Conservation (phyloP, 768 basidiomycete genomes). For the Agrocybe pediades region DNA sequence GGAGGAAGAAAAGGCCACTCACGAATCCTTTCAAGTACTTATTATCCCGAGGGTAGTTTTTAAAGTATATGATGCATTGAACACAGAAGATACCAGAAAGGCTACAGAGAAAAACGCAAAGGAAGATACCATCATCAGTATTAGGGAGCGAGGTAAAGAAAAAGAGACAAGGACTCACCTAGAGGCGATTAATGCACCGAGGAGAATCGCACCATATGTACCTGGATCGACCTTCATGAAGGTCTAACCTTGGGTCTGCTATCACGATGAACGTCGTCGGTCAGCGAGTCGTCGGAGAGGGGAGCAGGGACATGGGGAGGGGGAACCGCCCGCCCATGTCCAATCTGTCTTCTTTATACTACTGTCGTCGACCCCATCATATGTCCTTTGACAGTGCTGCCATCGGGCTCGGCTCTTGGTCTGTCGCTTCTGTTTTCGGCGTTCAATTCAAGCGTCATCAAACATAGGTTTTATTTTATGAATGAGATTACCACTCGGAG, state of each 20-base stretch:
- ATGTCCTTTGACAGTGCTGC: too few relatives aligned
- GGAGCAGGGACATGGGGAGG: not conserved
- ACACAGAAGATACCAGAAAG: slow-evolving; percentile 33
- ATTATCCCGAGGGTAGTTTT: slow-evolving; percentile 31
- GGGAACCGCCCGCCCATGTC: not conserved
- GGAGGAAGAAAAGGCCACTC: too few relatives aligned
- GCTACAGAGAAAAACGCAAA: slow-evolving; percentile 6
- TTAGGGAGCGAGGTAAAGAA: not conserved
- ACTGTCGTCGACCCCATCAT: not conserved
- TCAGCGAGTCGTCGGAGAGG: not conserved
- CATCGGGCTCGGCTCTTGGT: not conserved
- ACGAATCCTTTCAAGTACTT: slow-evolving; percentile 29
- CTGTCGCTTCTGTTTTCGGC: not conserved
- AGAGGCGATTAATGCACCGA: slow-evolving; percentile 37
- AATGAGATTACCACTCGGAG: not conserved
- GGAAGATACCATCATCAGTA: not conserved
- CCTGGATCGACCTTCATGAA: slow-evolving; percentile 27
- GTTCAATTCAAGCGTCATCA: not conserved
- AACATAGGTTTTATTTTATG: not conserved
- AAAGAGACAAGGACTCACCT: slow-evolving; percentile 26
- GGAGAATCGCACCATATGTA: slow-evolving; percentile 39
- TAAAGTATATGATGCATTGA: slow-evolving; percentile 35
- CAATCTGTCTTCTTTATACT: not conserved
- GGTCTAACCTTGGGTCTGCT: not conserved
- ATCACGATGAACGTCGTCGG: not conserved